phyloP scores from a whole-genome alignment of 2,329 filamentous ascomycete species.

The Tolypocladium paradoxum region DNA sequence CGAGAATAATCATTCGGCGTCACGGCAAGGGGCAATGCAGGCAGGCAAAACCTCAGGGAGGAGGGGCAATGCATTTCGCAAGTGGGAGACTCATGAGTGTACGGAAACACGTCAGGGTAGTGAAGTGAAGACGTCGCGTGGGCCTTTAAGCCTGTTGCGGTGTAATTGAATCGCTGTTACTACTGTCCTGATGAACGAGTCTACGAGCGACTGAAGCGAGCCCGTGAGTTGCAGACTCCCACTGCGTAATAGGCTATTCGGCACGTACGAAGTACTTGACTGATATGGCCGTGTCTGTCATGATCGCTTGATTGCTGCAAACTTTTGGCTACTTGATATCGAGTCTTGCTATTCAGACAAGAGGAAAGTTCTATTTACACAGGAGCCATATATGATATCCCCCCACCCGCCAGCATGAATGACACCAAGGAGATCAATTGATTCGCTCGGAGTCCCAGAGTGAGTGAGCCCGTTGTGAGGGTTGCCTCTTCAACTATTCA shows the following conservation, averaged over 20 bases:
- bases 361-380: too few species aligned
- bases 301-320: background rate
- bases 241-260: background rate
- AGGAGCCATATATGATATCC: too few species aligned
- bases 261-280: too few species aligned
- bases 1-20: slow-evolving; percentile 4
- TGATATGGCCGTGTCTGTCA: background rate
- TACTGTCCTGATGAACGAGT: background rate
- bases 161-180: background rate
- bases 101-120: slow-evolving; percentile 6
- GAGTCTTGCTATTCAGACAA: too few species aligned
- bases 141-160: background rate
- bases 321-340: too few species aligned
- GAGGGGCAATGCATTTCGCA: background rate
- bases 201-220: background rate
- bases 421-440: too few species aligned
- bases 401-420: too few species aligned
- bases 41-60: slow-evolving; percentile 5
- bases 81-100: slow-evolving; percentile 4
- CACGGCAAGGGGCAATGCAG: slow-evolving; percentile 3
- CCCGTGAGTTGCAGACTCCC: background rate
- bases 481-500: too few species aligned
- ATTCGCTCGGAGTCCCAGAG: too few species aligned
- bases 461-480: too few species aligned
- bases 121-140: slow-evolving; percentile 2